Percentiles rank a stretch among this genome's conserved stretches.
Evolutionary conservation across 176 grass and related monocot genomes (phyloP).

Genomic region (Hsuehochloa calcarea): DNA sequence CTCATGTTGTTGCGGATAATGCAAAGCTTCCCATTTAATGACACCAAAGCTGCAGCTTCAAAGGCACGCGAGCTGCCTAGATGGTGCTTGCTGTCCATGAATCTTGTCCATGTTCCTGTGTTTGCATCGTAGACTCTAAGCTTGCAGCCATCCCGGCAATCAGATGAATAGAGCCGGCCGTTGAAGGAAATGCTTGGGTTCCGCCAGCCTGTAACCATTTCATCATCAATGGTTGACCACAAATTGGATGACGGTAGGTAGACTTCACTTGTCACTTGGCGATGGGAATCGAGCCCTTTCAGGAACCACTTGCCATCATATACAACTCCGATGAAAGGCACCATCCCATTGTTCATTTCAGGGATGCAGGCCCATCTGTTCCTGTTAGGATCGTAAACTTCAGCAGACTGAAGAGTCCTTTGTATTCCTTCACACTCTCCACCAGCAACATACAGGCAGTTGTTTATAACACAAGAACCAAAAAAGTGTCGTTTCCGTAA

Average conservation of each 20-base stretch:
- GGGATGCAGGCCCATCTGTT: conserved; percentile 72
- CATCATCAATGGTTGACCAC: conserved; percentile 60
- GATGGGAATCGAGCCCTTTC: conserved; percentile 71
- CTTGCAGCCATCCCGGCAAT: conserved; percentile 82
- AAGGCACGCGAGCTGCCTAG: conserved; percentile 66
- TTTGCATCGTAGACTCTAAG: conserved; percentile 69
- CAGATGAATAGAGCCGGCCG: conserved; percentile 64
- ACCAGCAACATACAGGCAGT: conserved; percentile 83
- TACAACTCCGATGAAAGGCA: conserved; percentile 85
- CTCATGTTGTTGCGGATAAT: conserved; percentile 87
- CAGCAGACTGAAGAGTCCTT: conserved; percentile 65
- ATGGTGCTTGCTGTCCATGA: conserved; percentile 74
- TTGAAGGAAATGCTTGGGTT: conserved; percentile 77
- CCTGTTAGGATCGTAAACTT: conserved; percentile 79
- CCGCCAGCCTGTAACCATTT: conserved; percentile 78
- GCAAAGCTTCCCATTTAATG: conserved; percentile 72
- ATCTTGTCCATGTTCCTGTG: conserved; percentile 65
- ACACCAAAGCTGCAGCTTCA: conserved; percentile 79
- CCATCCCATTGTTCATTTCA: conserved; percentile 87
- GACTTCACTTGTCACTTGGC: conserved; percentile 62
- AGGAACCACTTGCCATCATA: conserved; percentile 78
- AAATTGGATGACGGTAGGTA: conserved; percentile 55
- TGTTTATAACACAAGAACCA: conserved; percentile 82
- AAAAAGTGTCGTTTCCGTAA: conserved; percentile 82
- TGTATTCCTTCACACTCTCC: conserved; percentile 86